Evolutionary conservation across 2,329 filamentous ascomycete species (phyloP), one percentile per base, ranked within the genome.

Genomic region (Periconia sp.): DNA sequence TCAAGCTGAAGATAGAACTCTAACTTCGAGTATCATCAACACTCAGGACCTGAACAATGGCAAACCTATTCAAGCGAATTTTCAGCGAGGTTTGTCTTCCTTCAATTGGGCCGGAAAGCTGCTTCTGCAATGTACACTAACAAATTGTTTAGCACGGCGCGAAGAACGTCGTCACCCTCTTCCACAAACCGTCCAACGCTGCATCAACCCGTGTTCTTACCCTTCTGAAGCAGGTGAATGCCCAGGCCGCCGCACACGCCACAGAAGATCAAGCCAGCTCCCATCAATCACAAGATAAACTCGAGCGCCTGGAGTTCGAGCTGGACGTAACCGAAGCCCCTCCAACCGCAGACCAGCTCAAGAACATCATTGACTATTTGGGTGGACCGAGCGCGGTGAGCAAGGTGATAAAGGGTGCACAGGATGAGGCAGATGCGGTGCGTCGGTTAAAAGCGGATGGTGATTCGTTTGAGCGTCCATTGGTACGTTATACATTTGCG

Each of bases 161-260:
- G 58, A 80, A 80, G 67, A 92, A 97, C 80, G 90, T 96, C 62
- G 85, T 97, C 72, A 97, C 93, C 57, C 87, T 99, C 80, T 99
- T 97, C 82, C 92, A 97, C 83, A 90, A 90, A 75, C 85, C 93
- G 53, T 83, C 81, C 65, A 83, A 84, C 50, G 84, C 88, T 19
- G 82, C 88, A 59, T 97, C 92, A 3, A 80, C 85, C 47, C 85
- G 88, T 55, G 88, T 89, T 31, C 84, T 88, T 57, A 87, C 84
- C 41, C 78, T 96, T 49, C 84, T 97, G 56, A 95, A 94, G 78
- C 87, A 93, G 76, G 83, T 86, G 31, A 89, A 90, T 23, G 87
- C 88, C 45, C 85, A 85, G 45, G 86, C 90, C 13, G 74, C 83
- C 31, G 80, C 86, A 55, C 81, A 83, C 19, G 85, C 91, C 10